Base-by-base conservation (phyloP, 192 early-diverging fungal genomes). In the Coemansia sp. region DNA sequence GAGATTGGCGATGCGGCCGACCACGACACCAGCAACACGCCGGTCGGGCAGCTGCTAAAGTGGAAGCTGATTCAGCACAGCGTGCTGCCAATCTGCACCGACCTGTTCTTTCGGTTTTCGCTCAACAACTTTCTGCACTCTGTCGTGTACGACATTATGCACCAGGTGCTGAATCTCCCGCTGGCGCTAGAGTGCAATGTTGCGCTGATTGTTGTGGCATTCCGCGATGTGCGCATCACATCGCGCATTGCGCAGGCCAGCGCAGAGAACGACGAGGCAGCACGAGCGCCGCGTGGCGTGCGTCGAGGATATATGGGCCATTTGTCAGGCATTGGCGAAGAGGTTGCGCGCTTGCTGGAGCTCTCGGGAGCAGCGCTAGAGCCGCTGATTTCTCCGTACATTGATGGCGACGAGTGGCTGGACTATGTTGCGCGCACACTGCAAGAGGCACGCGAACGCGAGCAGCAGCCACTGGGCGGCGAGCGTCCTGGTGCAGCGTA, bases 61-160 rank as follows among this genome's bases (percentile, higher is more conserved):
- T 76, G 80, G 62, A 84, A 87, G 57, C 84, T 90, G 29, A 85
- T 91, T 17, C 79, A 88, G 56, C 82, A 87, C 72, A 68, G 69
- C 25, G 87, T 90, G 22, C 64, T 93, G 57, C 86, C 87, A 2
- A 80, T 82, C 4, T 88, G 87, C 64, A 69, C 87, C 66, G 87
- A 92, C 65, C 75, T 99, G 55, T 98, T 99, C 67, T 99, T 98
- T 83, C 75, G 83, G 35, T 95, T 93, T 67, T 88, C 90, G 37
- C 97, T 96, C 90, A 99, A 99, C 82, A 99, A 99, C 84, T 96
- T 99, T 75, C 71, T 99, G 65, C 97, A 99, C 71, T 94, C 93
- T 22, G 96, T 99, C 25, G 93, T 97, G 1, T 99, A 97, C 74
- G 97, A 99, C 72, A 96, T 98, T 87, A 86, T 98, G 69, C 94